These are phyloP conservation scores for Avena atlantica DNA, from an alignment of 176 grass and related monocot species.

Conservation along the genomic window DNA sequence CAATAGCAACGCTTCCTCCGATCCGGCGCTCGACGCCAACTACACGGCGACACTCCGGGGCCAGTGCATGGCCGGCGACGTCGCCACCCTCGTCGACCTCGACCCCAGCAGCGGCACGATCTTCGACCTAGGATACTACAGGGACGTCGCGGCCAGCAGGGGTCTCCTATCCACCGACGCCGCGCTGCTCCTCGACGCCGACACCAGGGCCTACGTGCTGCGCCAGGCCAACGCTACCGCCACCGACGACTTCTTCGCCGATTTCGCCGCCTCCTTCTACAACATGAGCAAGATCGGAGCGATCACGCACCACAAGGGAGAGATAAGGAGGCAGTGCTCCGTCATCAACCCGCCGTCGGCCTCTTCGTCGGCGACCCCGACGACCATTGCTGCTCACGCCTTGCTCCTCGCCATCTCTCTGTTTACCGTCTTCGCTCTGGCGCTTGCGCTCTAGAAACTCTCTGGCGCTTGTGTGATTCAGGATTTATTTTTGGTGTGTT, in stretches of 20 bases:
- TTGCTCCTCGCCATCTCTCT: neutral
- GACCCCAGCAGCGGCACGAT: constrained; percentile 16
- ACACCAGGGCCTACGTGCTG: constrained; percentile 49
- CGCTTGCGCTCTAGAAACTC: neutral
- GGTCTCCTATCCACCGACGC: constrained; percentile 56
- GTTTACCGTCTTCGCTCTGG: neutral
- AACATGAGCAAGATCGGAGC: constrained; percentile 47
- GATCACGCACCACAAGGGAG: constrained; percentile 41
- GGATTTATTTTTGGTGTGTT: neutral
- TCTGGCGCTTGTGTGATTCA: neutral
- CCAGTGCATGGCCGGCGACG: constrained; percentile 40
- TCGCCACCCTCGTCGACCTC: constrained; percentile 38
- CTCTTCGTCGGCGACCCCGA: neutral
- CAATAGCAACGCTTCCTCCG: constrained; percentile 17
- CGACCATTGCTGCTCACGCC: neutral
- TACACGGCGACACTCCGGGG: constrained; percentile 37
- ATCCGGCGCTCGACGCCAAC: constrained; percentile 48
- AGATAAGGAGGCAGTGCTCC: constrained; percentile 52
- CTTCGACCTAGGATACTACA: constrained; percentile 59
- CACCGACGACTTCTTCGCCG: constrained; percentile 37
- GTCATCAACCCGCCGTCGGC: constrained; percentile 44
- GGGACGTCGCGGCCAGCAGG: constrained; percentile 20
- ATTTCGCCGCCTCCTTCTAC: constrained; percentile 47
- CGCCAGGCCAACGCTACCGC: constrained; percentile 49
- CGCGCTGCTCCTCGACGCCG: constrained; percentile 39